Percentiles rank a stretch among this genome's conserved stretches.
These are phyloP conservation scores for Rhodotorula paludigena DNA, from an alignment of 768 basidiomycete species.

Conservation along the genomic window DNA sequence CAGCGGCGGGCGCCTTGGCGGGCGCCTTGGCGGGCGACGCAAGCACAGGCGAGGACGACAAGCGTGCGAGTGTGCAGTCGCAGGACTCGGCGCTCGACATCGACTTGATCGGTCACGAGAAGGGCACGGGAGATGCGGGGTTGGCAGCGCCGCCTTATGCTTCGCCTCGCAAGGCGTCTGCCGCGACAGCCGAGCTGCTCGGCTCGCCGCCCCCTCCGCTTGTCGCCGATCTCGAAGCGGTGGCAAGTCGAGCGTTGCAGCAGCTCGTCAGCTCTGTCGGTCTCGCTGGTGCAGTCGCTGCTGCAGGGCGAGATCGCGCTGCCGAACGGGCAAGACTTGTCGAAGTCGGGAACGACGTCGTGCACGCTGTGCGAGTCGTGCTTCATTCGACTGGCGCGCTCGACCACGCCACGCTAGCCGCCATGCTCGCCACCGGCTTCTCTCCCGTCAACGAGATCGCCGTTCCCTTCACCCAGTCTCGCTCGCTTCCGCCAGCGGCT, in stretches of 20 bases:
- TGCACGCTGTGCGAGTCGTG: constrained; percentile 25
- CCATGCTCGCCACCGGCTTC: background rate
- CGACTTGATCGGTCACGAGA: constrained; percentile 20
- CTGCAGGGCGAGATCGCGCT: background rate
- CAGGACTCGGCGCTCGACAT: constrained; percentile 68
- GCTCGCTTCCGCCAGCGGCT: constrained; percentile 19
- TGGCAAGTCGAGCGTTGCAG: constrained; percentile 15
- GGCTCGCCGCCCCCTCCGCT: constrained; percentile 27
- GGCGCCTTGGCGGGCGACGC: too few species aligned
- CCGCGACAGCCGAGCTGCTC: constrained; percentile 25
- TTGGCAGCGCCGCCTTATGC: background rate
- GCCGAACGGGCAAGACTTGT: constrained; percentile 25
- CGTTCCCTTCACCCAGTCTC: background rate
- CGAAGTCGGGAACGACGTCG: constrained; percentile 21
- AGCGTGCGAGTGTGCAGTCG: constrained; percentile 65
- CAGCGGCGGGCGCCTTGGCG: background rate
- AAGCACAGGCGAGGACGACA: background rate
- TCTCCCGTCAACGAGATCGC: constrained; percentile 18
- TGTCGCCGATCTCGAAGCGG: constrained; percentile 28
- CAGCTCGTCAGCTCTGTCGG: constrained; percentile 14
- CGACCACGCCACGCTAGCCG: constrained; percentile 9
- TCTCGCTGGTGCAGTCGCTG: background rate
- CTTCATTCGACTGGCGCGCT: constrained; percentile 32
- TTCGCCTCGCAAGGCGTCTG: background rate
- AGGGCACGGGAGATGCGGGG: background rate